A percentile compares a stretch with the other conserved stretches of the same genome.
phyloP scores from a whole-genome alignment of 2,329 filamentous ascomycete species.

The Xylariaceae sp. region DNA sequence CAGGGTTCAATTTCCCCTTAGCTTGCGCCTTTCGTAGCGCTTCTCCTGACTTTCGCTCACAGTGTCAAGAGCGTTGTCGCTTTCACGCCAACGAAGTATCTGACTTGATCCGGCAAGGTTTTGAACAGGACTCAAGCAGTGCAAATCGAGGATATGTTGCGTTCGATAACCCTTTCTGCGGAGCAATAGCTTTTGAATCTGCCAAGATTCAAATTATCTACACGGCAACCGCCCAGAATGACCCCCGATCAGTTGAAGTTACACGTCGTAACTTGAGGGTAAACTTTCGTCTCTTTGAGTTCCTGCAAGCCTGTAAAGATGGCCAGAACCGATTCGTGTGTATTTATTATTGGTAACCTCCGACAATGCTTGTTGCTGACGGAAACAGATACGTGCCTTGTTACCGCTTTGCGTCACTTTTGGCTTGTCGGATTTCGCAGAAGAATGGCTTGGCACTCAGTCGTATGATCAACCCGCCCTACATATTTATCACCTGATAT shows the following conservation, averaged over 20 bases:
- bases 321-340: not conserved
- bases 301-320: not conserved
- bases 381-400: not conserved
- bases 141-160: not conserved
- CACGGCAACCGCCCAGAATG: not conserved
- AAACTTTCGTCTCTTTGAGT: not conserved
- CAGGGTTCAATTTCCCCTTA: not conserved
- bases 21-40: not conserved
- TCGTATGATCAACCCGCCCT: not conserved
- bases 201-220: constrained; percentile 1
- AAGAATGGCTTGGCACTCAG: not conserved
- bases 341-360: not conserved
- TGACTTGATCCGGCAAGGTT: not conserved
- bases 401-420: not conserved
- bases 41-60: not conserved
- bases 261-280: not conserved
- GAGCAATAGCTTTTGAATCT: not conserved
- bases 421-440: not conserved
- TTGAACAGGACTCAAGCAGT: not conserved
- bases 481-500: not conserved
- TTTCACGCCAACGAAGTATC: constrained; percentile 2
- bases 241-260: not conserved
- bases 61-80: not conserved
- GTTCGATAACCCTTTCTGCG: not conserved
- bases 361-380: not conserved